Evolutionary conservation across 106 monocot species (phyloP).

Genomic region (Vanilla planifolia): DNA sequence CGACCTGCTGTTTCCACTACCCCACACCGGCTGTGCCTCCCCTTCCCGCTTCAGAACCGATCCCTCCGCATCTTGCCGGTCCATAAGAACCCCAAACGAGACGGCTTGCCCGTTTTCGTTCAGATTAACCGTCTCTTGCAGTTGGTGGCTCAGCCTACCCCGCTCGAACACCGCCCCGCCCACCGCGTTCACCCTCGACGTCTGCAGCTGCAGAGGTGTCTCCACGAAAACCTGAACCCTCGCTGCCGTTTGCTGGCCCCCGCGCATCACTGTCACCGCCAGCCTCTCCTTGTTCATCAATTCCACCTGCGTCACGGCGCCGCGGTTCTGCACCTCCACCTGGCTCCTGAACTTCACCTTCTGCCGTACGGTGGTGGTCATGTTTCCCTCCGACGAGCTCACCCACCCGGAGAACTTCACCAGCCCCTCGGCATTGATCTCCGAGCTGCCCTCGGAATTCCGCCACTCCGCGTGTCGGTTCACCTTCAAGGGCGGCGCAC

Average conservation of each 20-base stretch:
- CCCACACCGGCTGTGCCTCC: constrained; percentile 19
- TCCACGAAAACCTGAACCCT: constrained; percentile 22
- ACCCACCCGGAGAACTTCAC: constrained; percentile 36
- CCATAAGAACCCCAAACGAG: constrained; percentile 7
- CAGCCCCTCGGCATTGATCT: constrained; percentile 23
- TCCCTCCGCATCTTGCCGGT: constrained; percentile 31
- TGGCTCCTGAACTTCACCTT: constrained; percentile 25
- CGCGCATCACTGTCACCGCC: background rate
- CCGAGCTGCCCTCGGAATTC: constrained; percentile 18
- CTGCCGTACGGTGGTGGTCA: constrained; percentile 30
- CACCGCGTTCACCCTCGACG: background rate
- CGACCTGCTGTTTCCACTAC: constrained; percentile 24
- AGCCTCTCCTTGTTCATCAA: constrained; percentile 20
- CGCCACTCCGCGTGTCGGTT: constrained; percentile 16
- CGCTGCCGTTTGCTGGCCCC: background rate
- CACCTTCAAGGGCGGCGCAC: constrained; percentile 15
- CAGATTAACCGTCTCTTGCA: constrained; percentile 16
- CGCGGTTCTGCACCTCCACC: constrained; percentile 17
- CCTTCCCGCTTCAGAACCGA: constrained; percentile 15
- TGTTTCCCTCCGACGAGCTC: constrained; percentile 36
- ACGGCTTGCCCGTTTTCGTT: constrained; percentile 6
- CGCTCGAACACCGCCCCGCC: constrained; percentile 16
- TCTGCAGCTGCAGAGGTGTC: constrained; percentile 27
- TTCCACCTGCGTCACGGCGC: constrained; percentile 14
- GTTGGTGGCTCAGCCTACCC: constrained; percentile 32